Percentiles rank a stretch among this genome's conserved stretches.
Evolutionary conservation across 306 rosid species (phyloP).

Genomic region (Begonia fuchsioides): DNA sequence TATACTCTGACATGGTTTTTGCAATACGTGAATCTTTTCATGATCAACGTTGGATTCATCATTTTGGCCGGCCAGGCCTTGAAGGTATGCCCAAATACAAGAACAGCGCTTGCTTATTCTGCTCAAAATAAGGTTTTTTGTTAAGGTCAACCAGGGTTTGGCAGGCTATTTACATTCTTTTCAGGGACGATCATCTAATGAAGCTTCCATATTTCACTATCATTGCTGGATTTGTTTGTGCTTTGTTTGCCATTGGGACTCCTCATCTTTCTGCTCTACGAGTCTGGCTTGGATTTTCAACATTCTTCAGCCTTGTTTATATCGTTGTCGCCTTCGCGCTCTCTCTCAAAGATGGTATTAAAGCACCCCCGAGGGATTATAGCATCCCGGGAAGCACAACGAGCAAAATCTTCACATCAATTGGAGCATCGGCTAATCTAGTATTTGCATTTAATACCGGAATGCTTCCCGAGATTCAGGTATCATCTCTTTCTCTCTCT

Average conservation of each 20-base stretch:
- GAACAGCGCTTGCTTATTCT: background rate
- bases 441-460: constrained; percentile 92
- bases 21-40: constrained; percentile 86
- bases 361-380: constrained; percentile 65
- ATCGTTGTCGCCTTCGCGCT: constrained; percentile 40
- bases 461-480: constrained; percentile 99
- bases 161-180: constrained; percentile 74
- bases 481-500: constrained; percentile 4
- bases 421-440: constrained; percentile 81
- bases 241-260: constrained; percentile 67
- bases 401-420: constrained; percentile 68
- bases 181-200: constrained; percentile 41
- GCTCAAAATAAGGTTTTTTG: background rate
- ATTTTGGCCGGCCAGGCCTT: constrained; percentile 90
- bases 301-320: constrained; percentile 57
- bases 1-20: constrained; percentile 75
- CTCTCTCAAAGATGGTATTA: constrained; percentile 60
- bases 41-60: constrained; percentile 77
- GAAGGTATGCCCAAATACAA: constrained; percentile 34
- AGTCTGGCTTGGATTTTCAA: constrained; percentile 83
- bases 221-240: constrained; percentile 70
- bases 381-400: constrained; percentile 44
- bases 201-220: constrained; percentile 77
- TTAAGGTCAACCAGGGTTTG: background rate
- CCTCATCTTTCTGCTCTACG: constrained; percentile 94